Base-by-base conservation (phyloP, 129 eudicot species). In the Flaveria bidentis region DNA sequence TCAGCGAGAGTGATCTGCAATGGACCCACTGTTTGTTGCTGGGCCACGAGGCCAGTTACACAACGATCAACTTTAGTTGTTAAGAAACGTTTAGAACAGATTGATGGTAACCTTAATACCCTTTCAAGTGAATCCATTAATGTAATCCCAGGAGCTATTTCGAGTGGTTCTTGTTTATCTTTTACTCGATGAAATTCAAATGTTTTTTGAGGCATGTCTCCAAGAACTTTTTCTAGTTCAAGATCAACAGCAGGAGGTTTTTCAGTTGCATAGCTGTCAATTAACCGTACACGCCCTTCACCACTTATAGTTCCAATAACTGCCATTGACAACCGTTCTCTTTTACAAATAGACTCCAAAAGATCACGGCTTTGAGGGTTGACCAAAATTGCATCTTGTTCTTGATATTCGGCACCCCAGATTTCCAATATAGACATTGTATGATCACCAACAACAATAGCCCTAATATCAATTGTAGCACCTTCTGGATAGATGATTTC, bases 351-450 rank as follows among this genome's bases (percentile, higher is more conserved):
- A 2, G 89, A 84, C 80, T 90, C 87, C 80, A 93, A 67, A 2
- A 90, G 82, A 30, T 61, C 77, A 13, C 86, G 88, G 67, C 91
- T 93, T 83, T 90, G 81, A 1, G 91, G 86, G 73, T 87, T 88
- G 78, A 93, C 91, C 81, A 93, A 72, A 68, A 93, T 93, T 17
- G 98, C 98, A 85, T 93, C 98, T 76, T 93, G 98, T 81, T 90
- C 97, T 67, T 93, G 97, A 78, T 93, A 93, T 71, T 93, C 96
- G 0, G 97, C 98, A 61, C 98, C 98, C 98, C 97, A 93, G 45
- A 93, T 93, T 82, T 93, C 98, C 91, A 93, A 82, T 13, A 90
- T 84, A 1, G 98, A 93, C 98, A 93, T 93, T 0, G 97, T 93
- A 63, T 88, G 88, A 50, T 93, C 98, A 71, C 97, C 98, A 65